Evolutionary conservation across 192 early-diverging fungal species (phyloP).

Genomic region (Podila epigama): DNA sequence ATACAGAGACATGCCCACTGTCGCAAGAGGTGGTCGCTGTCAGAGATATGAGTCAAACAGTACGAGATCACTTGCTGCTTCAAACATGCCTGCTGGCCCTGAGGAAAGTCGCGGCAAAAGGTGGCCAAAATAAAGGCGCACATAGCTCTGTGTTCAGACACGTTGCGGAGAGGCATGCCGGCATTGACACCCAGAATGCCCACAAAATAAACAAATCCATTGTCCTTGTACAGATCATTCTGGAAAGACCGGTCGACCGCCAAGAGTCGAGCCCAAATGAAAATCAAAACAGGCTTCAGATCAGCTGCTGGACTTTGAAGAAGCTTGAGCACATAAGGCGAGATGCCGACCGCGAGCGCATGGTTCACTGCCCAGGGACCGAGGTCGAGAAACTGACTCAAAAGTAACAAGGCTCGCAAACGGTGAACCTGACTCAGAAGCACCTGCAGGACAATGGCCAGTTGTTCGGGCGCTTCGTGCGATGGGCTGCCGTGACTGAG

Average conservation of each 20-base stretch:
- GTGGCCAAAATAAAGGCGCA: conserved; percentile 92
- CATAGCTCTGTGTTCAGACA: conserved; percentile 93
- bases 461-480: conserved; percentile 84
- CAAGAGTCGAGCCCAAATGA: conserved; percentile 97
- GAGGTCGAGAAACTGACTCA: conserved; percentile 91
- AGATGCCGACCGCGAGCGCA: conserved; percentile 94
- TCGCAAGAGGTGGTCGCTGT: conserved; percentile 77
- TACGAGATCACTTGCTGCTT: conserved; percentile 71
- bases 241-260: conserved; percentile 92
- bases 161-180: conserved; percentile 72
- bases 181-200: conserved; percentile 82
- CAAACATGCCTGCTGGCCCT: conserved; percentile 87
- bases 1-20: conserved; percentile 93
- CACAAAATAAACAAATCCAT: conserved; percentile 93
- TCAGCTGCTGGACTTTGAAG: conserved; percentile 92
- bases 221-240: conserved; percentile 90
- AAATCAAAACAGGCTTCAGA: conserved; percentile 91
- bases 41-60: conserved; percentile 69
- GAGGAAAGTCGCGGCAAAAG: conserved; percentile 85
- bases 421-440: conserved; percentile 95
- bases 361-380: conserved; percentile 95
- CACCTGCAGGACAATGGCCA: conserved; percentile 97
- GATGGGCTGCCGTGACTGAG: conserved; percentile 83
- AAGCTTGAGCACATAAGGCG: conserved; percentile 96
- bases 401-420: conserved; percentile 86